Evolutionary conservation across 305 asterid genomes (phyloP), one percentile per base, ranked within the genome.

Genomic region (Striga hermonthica): DNA sequence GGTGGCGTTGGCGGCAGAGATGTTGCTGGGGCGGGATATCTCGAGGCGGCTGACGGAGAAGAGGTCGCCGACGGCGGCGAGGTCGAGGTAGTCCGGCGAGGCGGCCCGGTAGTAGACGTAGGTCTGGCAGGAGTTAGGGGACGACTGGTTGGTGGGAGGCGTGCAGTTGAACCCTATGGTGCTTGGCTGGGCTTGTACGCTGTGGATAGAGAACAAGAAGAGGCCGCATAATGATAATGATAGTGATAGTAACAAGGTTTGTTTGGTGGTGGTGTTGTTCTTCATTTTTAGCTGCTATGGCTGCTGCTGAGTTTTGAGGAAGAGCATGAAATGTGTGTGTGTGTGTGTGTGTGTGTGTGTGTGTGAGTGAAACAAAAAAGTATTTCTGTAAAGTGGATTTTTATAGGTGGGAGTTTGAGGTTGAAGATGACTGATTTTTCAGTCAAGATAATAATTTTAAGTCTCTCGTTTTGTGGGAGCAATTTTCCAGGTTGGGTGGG

Each of bases 1-100:
- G n/a, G 89, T 74, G 36, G 84, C 7, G 41, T 56, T 36, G 4
- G 80, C 81, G 7, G 73, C 37, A 4, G 91, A 77, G 39, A 93
- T 81, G 38, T 80, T 93, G 74, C 93, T 88, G 1, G 97, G 86
- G 0, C 50, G 68, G 0, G 97, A 74, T 5, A 93, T 93, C 84
- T 65, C 66, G 60, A 74, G 79, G 5, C 99, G 87, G 80, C 95
- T 88, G 60, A 85, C 74, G 10, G 93, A 74, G 83, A 93, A 90
- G 36, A 90, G 93, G 36, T 90, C 97, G 36, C 86, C 88, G n/a
- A 93, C 68, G 74, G 91, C 69, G 66, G 96, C 99, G 13, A 93
- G 65, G 59, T 90, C 88, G 50, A 82, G 86, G 44, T 70, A 84
- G n/a, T 69, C 59, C 4, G 97, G 99, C 4, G 84, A 8, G 14